Percentiles rank a stretch among this genome's conserved stretches.
Conservation (phyloP, 2,329 filamentous ascomycete species). For the Ceratocystiopsis minuta region DNA sequence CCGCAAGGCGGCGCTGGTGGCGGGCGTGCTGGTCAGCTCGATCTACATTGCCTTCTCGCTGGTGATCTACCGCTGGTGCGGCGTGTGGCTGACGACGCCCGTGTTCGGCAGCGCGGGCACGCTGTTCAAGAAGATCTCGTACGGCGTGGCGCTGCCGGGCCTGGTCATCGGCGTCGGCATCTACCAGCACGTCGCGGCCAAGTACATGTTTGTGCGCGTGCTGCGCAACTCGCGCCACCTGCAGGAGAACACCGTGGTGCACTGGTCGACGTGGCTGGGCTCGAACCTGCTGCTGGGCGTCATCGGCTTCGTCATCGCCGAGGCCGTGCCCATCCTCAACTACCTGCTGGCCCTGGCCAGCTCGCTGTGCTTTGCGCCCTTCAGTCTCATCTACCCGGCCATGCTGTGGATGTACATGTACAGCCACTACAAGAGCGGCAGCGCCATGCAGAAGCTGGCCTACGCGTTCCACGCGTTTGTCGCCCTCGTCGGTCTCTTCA, state of each 20-base stretch:
- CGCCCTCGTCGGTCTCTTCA: conserved; percentile 26
- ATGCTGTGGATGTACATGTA: conserved; percentile 4
- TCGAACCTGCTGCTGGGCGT: neutral
- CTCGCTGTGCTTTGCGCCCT: conserved; percentile 3
- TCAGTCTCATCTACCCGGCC: conserved; percentile 8
- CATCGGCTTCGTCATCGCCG: conserved; percentile 4
- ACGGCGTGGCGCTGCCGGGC: conserved; percentile 26
- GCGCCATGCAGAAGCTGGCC: conserved; percentile 16
- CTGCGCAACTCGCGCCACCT: conserved; percentile 15
- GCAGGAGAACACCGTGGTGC: conserved; percentile 14
- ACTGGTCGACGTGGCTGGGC: conserved; percentile 15
- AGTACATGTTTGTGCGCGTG: conserved; percentile 14
- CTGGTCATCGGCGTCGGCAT: conserved; percentile 10
- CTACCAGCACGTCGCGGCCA: conserved; percentile 7
- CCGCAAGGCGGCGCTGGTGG: conserved; percentile 39
- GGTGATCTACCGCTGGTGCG: conserved; percentile 41
- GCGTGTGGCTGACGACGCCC: conserved; percentile 42
- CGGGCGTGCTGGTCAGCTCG: conserved; percentile 2
- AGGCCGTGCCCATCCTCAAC: conserved; percentile 7
- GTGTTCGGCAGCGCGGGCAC: conserved; percentile 42
- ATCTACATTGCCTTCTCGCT: conserved; percentile 11
- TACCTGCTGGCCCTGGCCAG: conserved; percentile 5
- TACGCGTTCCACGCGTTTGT: conserved; percentile 24
- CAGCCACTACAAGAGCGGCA: conserved; percentile 20
- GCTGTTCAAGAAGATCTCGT: conserved; percentile 41